A percentile compares a stretch with the other conserved stretches of the same genome.
These are phyloP conservation scores for Exophiala bonariae DNA, from an alignment of 2,329 filamentous ascomycete genomes.

Conservation along the genomic window DNA sequence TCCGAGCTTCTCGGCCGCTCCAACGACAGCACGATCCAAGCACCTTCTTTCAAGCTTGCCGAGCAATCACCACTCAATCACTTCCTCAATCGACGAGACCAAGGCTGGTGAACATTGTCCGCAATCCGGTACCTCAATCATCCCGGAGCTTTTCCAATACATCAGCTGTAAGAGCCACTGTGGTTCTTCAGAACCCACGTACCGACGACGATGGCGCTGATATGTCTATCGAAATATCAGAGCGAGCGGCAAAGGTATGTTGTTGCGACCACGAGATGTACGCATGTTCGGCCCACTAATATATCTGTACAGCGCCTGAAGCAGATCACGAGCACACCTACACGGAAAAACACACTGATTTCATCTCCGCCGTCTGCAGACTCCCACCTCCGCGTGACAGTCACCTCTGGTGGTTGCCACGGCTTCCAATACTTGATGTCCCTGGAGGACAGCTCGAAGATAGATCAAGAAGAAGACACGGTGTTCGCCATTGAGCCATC, in stretches of 20 bases:
- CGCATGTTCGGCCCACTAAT: slow-evolving; percentile 5
- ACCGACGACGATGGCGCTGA: slow-evolving; percentile 80
- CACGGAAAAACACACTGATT: slow-evolving; percentile 41
- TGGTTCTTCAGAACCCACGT: slow-evolving; percentile 65
- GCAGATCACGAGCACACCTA: slow-evolving; percentile 71
- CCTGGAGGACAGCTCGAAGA: slow-evolving; percentile 60
- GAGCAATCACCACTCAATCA: slow-evolving; percentile 11
- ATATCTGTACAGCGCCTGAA: slow-evolving; percentile 59
- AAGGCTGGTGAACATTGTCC: not conserved
- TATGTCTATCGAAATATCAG: slow-evolving; percentile 80
- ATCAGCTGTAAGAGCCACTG: slow-evolving; percentile 36
- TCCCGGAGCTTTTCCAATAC: slow-evolving; percentile 37
- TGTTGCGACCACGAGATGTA: slow-evolving; percentile 1
- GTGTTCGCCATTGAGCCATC: slow-evolving; percentile 68
- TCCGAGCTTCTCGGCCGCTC: slow-evolving; percentile 30
- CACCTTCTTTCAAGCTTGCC: slow-evolving; percentile 23
- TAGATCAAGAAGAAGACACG: slow-evolving; percentile 76
- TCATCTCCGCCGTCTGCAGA: slow-evolving; percentile 52
- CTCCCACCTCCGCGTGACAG: slow-evolving; percentile 84
- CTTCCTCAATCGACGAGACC: not conserved
- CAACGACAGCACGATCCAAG: slow-evolving; percentile 16
- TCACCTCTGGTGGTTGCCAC: slow-evolving; percentile 93
- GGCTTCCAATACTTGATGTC: slow-evolving; percentile 98
- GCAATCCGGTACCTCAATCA: not conserved
- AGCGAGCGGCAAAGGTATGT: slow-evolving; percentile 74